A percentile compares a stretch with the other conserved stretches of the same genome.
phyloP scores from a whole-genome alignment of 2,329 filamentous ascomycete species.

The Monilinia fructicola region DNA sequence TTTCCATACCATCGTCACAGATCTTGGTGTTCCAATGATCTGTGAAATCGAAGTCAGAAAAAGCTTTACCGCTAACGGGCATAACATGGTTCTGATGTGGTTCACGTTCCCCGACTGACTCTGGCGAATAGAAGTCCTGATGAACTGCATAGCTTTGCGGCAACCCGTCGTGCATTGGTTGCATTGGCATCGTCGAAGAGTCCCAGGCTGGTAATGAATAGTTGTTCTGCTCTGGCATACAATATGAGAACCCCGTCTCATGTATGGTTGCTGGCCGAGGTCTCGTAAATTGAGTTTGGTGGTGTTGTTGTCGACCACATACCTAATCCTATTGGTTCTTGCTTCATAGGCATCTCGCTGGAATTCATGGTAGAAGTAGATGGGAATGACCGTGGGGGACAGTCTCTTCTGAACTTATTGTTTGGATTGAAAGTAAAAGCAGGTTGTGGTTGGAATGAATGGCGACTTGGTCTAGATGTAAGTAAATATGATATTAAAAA shows the following conservation, averaged over 20 bases:
- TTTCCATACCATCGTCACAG: slow-evolving; percentile 56
- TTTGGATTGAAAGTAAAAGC: slow-evolving; percentile 52
- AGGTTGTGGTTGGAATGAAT: slow-evolving; percentile 49
- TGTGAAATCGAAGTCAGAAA: slow-evolving; percentile 33
- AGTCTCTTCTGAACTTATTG: slow-evolving; percentile 50
- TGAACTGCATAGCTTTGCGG: slow-evolving; percentile 57
- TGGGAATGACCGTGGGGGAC: slow-evolving; percentile 45
- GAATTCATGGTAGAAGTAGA: slow-evolving; percentile 51
- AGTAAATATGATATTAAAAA: slow-evolving; percentile 40
- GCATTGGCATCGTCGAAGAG: slow-evolving; percentile 52
- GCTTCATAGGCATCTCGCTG: slow-evolving; percentile 50
- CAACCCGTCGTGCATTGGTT: slow-evolving; percentile 46
- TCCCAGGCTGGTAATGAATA: slow-evolving; percentile 56
- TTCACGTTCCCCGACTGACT: slow-evolving; percentile 53
- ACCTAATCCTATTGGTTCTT: slow-evolving; percentile 49
- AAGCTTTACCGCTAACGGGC: slow-evolving; percentile 16
- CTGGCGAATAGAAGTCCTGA: slow-evolving; percentile 56
- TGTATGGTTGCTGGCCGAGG: slow-evolving; percentile 60
- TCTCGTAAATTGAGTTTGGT: slow-evolving; percentile 42
- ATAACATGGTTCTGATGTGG: slow-evolving; percentile 29
- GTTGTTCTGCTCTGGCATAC: slow-evolving; percentile 53
- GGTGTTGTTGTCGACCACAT: slow-evolving; percentile 59
- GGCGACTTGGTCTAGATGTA: slow-evolving; percentile 46
- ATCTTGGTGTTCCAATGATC: slow-evolving; percentile 56
- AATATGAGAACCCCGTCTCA: slow-evolving; percentile 59